Base-by-base conservation (phyloP, 2,329 filamentous ascomycete genomes). In the Ilyonectria robusta region DNA sequence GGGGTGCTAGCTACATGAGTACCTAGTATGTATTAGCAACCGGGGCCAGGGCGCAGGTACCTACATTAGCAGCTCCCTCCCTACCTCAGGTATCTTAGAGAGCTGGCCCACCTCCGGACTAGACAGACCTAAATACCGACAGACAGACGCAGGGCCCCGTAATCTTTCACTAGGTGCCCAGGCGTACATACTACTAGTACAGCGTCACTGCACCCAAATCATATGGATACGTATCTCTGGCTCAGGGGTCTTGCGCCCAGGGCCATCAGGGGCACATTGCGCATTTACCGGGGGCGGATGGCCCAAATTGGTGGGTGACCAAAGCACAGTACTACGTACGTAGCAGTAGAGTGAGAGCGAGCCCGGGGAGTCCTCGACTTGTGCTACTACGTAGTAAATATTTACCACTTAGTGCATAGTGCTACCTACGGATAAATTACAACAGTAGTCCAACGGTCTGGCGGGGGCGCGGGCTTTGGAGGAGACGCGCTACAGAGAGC, bases 261-360 rank as follows among this genome's bases (percentile, higher is more conserved):
- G 69, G 63, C 72, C 61, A 63, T 71, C 68, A 76, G 70, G 73
- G 73, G 74, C 69, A 62, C 60, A 64, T 70, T 69, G 66, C 69
- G 64, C 62, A 59, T 50, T 59, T 59, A 33, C 53, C 37, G 61
- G 63, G 62, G 57, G 56, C 50, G 44, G 56, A 51, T 65, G 56
- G 33, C 26, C 50, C 50, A 65, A 59, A 56, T 59, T 59, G 56
- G 62, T 53, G 62, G 50, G 33, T 56, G 35, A 42, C 35, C 48
- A 33, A 13, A 11, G 48, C 29, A 33, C 48, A n/a, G 17, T 17
- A n/a, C n/a, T n/a, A n/a, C n/a, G n/a, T n/a, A n/a, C n/a, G n/a
- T n/a, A n/a, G n/a, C n/a, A n/a, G 17, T 17, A n/a, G 31, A 17
- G 26, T 7, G 10, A 11, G 47, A n/a, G 26, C 13, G 47, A 51